Evolutionary conservation across 208 protist species (phyloP).

Genomic region (Lotmaria passim): DNA sequence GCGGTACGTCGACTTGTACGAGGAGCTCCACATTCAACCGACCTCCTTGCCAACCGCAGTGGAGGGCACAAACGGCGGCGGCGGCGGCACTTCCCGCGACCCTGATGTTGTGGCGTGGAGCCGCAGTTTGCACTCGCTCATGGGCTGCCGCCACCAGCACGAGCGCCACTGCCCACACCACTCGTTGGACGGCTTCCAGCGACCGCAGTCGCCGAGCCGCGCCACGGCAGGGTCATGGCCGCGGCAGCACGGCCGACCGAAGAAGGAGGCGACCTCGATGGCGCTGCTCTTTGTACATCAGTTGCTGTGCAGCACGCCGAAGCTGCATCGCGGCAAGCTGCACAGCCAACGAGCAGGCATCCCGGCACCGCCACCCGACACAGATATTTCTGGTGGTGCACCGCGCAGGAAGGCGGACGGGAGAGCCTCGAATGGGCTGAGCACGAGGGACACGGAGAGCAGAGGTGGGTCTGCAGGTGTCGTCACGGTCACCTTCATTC

Average conservation of each 20-base stretch:
- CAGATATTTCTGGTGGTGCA: no score
- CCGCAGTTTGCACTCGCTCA: slow-evolving; percentile 8
- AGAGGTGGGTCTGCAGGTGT: background rate
- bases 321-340: background rate
- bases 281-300: slow-evolving; percentile 22
- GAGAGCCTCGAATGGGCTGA: no score
- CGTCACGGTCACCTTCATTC: slow-evolving; percentile 9
- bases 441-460: no score
- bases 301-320: slow-evolving; percentile 15
- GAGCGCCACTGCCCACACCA: slow-evolving; percentile 47
- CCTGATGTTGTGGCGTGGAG: slow-evolving; percentile 10
- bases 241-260: background rate
- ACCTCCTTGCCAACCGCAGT: background rate
- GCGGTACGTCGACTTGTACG: slow-evolving; percentile 10
- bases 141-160: slow-evolving; percentile 36
- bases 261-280: slow-evolving; percentile 14
- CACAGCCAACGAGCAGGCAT: background rate
- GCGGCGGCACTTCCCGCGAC: no score
- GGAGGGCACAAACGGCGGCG: no score
- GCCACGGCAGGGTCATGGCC: background rate
- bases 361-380: no score
- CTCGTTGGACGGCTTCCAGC: slow-evolving; percentile 13
- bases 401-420: no score
- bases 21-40: background rate
- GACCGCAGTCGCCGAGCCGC: background rate